A percentile compares a stretch with the other conserved stretches of the same genome.
These are phyloP conservation scores for Epithele typhae DNA, from an alignment of 768 basidiomycete genomes.

Conservation along the genomic window DNA sequence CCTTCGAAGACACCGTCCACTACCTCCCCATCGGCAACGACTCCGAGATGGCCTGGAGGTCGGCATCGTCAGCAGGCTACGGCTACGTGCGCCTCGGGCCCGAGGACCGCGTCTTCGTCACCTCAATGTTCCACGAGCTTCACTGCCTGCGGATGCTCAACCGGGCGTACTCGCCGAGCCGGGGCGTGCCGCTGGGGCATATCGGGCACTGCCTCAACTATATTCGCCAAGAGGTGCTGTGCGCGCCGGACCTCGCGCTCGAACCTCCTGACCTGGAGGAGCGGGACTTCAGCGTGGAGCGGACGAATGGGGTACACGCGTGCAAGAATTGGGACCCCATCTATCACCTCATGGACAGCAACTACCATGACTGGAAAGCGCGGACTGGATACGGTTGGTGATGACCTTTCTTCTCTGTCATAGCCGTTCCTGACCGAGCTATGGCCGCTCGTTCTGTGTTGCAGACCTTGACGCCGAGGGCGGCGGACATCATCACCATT, in stretches of 20 bases:
- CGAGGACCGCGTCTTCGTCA: conserved; percentile 28
- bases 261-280: conserved; percentile 23
- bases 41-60: conserved; percentile 26
- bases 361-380: conserved; percentile 2
- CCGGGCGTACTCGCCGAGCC: conserved; percentile 13
- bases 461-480: too few relatives aligned
- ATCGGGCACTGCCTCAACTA: conserved; percentile 32
- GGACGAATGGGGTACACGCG: conserved; percentile 11
- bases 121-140: conserved; percentile 36
- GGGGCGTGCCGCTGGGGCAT: conserved; percentile 24
- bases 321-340: conserved; percentile 5
- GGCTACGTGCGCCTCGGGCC: conserved; percentile 30
- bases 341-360: conserved; percentile 1
- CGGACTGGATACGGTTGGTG: conserved; percentile 3
- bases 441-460: too few relatives aligned
- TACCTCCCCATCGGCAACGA: conserved; percentile 24
- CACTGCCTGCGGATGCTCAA: conserved; percentile 32
- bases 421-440: too few relatives aligned
- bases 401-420: too few relatives aligned
- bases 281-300: conserved; percentile 16
- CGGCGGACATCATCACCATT: too few relatives aligned
- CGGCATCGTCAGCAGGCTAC: conserved; percentile 24
- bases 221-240: conserved; percentile 28
- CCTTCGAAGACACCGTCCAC: conserved; percentile 28
- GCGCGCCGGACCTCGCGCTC: conserved; percentile 27